Evolutionary conservation across 2,329 filamentous ascomycete genomes (phyloP), one percentile per base, ranked within the genome.

Genomic region (Ciborinia camelliae): DNA sequence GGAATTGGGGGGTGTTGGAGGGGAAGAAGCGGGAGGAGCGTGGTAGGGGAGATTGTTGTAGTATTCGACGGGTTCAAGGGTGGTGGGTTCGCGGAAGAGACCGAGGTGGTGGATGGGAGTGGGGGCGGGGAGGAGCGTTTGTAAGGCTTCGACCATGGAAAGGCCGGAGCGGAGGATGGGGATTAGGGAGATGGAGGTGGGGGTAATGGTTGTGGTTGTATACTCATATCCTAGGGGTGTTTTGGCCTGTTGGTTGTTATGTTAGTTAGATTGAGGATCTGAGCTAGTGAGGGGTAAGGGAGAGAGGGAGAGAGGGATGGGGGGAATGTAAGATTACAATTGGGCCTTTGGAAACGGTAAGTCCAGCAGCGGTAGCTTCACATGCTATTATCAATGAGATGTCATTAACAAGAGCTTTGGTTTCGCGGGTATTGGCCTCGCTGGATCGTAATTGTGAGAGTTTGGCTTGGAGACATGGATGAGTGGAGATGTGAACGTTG

Each of bases 41-140:
- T 91, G 89, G 78, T 91, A 89, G 43, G 92, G 92, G 26, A 97
- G 87, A 78, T 97, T 97, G 82, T 97, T 97, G 84, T 97, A 97
- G 84, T 97, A 97, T 79, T 97, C 93, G 65, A 97, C 93, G 3
- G 93, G 92, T 73, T 92, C 87, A 64, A 97, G 87, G 52, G 91
- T 94, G 64, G 86, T 86, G 66, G 90, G 91, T 76, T 97, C 93
- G 74, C 93, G 91, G 82, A 94, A 98, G 74, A 98, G 89, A 70
- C 95, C 94, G 9, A 98, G 89, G 76, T 98, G 94, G 80, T 98
- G 92, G 69, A 97, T 86, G 8, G 92, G 89, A 39, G 94, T 90
- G 18, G 91, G 84, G 45, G 78, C 75, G 23, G 94, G 93, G 66
- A 98, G 91, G 72, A 98, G 83, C 35, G 87, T 88, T 79, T 94